These are phyloP conservation scores for Mortierella sp. DNA, from an alignment of 371 early-diverging fungal genomes.

Conservation along the genomic window DNA sequence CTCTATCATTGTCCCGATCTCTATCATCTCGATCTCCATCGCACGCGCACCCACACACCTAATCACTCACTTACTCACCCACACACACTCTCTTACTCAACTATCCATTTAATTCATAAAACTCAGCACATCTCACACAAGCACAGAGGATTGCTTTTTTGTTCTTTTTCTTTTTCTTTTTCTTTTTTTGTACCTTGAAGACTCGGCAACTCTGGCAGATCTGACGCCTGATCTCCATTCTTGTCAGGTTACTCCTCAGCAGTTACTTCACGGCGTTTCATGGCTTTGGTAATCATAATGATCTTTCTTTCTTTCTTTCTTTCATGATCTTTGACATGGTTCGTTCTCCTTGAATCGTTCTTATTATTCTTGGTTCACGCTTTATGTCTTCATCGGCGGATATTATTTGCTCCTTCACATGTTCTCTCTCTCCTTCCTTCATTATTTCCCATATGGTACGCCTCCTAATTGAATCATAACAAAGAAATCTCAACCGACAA, in stretches of 20 bases:
- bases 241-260: not conserved
- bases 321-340: not conserved
- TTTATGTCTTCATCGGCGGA: not conserved
- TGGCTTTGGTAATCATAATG: slow-evolving; percentile 13
- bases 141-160: too few species aligned
- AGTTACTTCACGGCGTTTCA: not conserved
- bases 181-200: not conserved
- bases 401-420: slow-evolving; percentile 17
- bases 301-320: not conserved
- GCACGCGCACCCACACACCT: slow-evolving; percentile 1
- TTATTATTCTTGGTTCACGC: not conserved
- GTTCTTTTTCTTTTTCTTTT: not conserved
- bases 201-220: not conserved
- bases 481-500: not conserved
- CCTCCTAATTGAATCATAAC: not conserved
- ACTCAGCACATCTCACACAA: not conserved
- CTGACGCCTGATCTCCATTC: not conserved
- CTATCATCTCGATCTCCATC: too few species aligned
- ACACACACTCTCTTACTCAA: not conserved
- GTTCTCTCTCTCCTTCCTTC: not conserved
- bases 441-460: not conserved
- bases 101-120: not conserved
- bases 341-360: not conserved
- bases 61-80: not conserved
- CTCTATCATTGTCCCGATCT: too few species aligned